Evolutionary conservation across 768 basidiomycete species (phyloP).

Genomic region (Hygrocybe coccinea): DNA sequence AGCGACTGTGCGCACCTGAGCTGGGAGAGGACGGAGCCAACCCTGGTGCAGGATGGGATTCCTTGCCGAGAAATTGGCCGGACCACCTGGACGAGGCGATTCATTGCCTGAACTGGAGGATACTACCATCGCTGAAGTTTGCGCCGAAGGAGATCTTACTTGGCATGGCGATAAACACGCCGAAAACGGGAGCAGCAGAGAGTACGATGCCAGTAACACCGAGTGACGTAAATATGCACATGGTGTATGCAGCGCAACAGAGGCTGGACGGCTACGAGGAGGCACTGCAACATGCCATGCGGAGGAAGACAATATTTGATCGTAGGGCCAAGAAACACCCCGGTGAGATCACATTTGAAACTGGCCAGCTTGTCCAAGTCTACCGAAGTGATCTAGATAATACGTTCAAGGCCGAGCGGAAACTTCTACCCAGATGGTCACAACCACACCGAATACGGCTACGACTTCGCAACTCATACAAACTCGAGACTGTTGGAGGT

Average conservation of each 20-base stretch:
- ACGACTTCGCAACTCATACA: too few species aligned
- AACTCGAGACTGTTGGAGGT: too few species aligned
- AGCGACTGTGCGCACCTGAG: too few species aligned
- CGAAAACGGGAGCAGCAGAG: too few species aligned
- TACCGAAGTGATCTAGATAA: slow-evolving; percentile 18
- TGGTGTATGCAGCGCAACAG: slow-evolving; percentile 29
- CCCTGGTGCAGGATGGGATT: neutral
- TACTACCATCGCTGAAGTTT: too few species aligned
- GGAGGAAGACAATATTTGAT: slow-evolving; percentile 25
- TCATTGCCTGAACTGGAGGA: neutral
- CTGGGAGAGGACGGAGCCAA: too few species aligned
- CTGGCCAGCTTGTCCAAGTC: slow-evolving; percentile 31
- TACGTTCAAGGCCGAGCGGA: slow-evolving; percentile 19
- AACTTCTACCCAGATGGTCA: slow-evolving; percentile 24
- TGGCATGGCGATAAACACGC: too few species aligned
- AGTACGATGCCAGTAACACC: too few species aligned
- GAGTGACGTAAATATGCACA: slow-evolving; percentile 13
- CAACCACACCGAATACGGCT: too few species aligned
- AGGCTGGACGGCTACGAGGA: slow-evolving; percentile 26
- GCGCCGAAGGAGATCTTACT: too few species aligned
- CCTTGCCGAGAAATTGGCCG: slow-evolving; percentile 26
- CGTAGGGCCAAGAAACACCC: neutral
- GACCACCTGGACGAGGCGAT: slow-evolving; percentile 21
- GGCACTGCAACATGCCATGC: slow-evolving; percentile 17
- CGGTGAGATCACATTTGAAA: slow-evolving; percentile 21